Conservation (phyloP, 306 rosid species). For the Astragalus glycyphyllos region DNA sequence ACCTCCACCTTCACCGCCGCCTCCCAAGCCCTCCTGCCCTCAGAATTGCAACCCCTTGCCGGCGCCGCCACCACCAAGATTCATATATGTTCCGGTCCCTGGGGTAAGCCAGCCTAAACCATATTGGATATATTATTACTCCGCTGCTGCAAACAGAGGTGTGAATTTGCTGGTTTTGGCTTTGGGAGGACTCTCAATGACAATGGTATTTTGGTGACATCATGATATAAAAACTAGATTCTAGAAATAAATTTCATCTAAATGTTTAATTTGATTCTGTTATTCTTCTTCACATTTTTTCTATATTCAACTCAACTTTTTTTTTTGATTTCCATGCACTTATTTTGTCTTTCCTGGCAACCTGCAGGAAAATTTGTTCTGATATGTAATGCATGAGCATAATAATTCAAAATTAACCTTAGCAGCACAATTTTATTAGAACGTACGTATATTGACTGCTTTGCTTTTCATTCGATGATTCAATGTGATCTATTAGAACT, state of each 20-base stretch:
- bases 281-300: slow-evolving; percentile 41
- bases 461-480: slow-evolving; percentile 7
- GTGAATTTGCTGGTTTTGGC: slow-evolving; percentile 44
- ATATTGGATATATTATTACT: slow-evolving; percentile 48
- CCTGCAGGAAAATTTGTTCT: slow-evolving; percentile 24
- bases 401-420: slow-evolving; percentile 31
- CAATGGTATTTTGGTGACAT: slow-evolving; percentile 41
- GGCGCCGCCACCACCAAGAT: slow-evolving; percentile 65
- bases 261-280: slow-evolving; percentile 38
- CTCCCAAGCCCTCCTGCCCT: slow-evolving; percentile 42
- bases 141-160: slow-evolving; percentile 46
- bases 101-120: slow-evolving; percentile 54
- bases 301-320: slow-evolving; percentile 1
- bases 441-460: not conserved
- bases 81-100: slow-evolving; percentile 72
- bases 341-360: slow-evolving; percentile 9
- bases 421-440: not conserved
- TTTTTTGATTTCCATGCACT: slow-evolving; percentile 38
- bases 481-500: not conserved
- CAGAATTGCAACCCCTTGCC: slow-evolving; percentile 44
- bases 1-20: slow-evolving; percentile 32
- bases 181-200: slow-evolving; percentile 48
- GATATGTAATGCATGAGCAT: slow-evolving; percentile 27
- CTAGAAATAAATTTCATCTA: slow-evolving; percentile 26
- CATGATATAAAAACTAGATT: slow-evolving; percentile 41